A percentile compares a stretch with the other conserved stretches of the same genome.
These are phyloP conservation scores for Metschnikowia amazonensis DNA, from an alignment of 805 yeast species.

Conservation along the genomic window DNA sequence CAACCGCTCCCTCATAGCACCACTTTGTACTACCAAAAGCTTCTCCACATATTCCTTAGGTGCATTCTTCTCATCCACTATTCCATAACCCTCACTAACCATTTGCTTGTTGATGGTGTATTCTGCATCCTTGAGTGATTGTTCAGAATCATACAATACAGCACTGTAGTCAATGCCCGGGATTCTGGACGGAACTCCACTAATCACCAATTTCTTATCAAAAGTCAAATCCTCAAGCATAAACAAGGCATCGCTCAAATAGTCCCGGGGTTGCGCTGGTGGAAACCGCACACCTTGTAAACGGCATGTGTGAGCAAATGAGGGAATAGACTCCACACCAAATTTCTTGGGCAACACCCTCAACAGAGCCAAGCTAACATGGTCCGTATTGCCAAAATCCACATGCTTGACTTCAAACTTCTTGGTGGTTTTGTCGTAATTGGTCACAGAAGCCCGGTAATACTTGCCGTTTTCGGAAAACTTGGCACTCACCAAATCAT, in stretches of 20 bases:
- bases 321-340: conserved; percentile 35
- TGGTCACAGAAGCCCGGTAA: conserved; percentile 54
- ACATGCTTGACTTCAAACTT: conserved; percentile 52
- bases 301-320: conserved; percentile 54
- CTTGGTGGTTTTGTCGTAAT: conserved; percentile 41
- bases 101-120: conserved; percentile 60
- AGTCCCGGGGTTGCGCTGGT: conserved; percentile 52
- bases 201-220: conserved; percentile 53
- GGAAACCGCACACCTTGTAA: conserved; percentile 56
- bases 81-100: conserved; percentile 57
- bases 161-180: conserved; percentile 46
- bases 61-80: conserved; percentile 40
- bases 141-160: conserved; percentile 53
- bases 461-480: conserved; percentile 50
- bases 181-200: conserved; percentile 42
- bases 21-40: conserved; percentile 41
- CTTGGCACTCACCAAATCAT: conserved; percentile 55
- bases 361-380: conserved; percentile 42
- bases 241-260: conserved; percentile 50
- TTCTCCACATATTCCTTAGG: conserved; percentile 31
- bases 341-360: conserved; percentile 53
- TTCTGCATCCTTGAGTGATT: conserved; percentile 49
- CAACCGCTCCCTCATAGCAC: conserved; percentile 46
- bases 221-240: conserved; percentile 50
- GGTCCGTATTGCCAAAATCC: conserved; percentile 57